Conservation (phyloP, 2,329 filamentous ascomycete species). For the Stagonosporopsis tanaceti region DNA sequence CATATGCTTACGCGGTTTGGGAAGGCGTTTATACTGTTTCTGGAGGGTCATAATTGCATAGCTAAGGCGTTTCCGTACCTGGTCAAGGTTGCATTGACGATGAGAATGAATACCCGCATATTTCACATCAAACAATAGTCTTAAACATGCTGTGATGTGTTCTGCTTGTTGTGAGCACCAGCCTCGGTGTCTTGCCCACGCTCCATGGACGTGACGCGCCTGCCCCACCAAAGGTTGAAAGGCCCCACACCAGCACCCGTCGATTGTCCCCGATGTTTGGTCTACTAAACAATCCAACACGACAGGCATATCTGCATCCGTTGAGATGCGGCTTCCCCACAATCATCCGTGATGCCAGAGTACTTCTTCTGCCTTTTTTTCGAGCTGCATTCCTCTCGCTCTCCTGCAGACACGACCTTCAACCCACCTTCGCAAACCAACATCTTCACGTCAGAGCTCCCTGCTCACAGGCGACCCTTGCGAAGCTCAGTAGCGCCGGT, state of each 20-base stretch:
- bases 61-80: slow-evolving; percentile 30
- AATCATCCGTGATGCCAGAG: slow-evolving; percentile 59
- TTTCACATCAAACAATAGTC: background rate
- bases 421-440: slow-evolving; percentile 52
- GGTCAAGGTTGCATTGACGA: slow-evolving; percentile 19
- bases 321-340: slow-evolving; percentile 24
- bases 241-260: slow-evolving; percentile 7
- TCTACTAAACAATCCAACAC: background rate
- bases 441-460: slow-evolving; percentile 56
- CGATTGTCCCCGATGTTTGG: slow-evolving; percentile 8
- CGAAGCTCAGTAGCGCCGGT: slow-evolving; percentile 43
- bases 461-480: slow-evolving; percentile 51
- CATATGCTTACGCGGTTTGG: slow-evolving; percentile 20
- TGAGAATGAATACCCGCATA: slow-evolving; percentile 16
- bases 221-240: slow-evolving; percentile 8
- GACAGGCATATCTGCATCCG: slow-evolving; percentile 1
- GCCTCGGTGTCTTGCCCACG: background rate
- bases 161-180: background rate
- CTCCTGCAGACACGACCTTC: slow-evolving; percentile 45
- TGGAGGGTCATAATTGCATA: slow-evolving; percentile 34
- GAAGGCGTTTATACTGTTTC: slow-evolving; percentile 25
- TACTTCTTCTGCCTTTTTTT: slow-evolving; percentile 71
- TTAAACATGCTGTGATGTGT: background rate
- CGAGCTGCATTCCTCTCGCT: slow-evolving; percentile 62
- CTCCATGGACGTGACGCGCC: slow-evolving; percentile 9